These are phyloP conservation scores for Dactylella cylindrospora DNA, from an alignment of 2,329 filamentous ascomycete genomes.

Conservation along the genomic window DNA sequence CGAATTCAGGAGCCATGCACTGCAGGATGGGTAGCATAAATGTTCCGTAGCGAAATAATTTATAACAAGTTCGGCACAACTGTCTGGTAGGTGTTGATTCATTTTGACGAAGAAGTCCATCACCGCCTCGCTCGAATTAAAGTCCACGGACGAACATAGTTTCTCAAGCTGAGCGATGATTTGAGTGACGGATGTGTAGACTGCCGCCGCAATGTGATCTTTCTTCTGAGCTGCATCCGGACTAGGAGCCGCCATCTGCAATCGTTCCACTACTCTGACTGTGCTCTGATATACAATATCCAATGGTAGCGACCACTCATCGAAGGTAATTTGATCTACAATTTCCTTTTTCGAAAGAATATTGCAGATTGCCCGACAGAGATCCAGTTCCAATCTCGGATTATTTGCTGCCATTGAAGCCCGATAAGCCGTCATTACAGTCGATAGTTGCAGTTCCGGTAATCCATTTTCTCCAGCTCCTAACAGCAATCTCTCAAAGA, in stretches of 20 bases:
- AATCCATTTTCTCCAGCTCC: conserved; percentile 57
- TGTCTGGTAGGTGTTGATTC: conserved; percentile 65
- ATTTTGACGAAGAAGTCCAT: conserved; percentile 68
- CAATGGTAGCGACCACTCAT: conserved; percentile 49
- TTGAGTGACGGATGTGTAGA: conserved; percentile 51
- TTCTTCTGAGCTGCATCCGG: conserved; percentile 24
- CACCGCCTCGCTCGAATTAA: conserved; percentile 66
- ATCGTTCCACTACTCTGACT: conserved; percentile 41
- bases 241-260: conserved; percentile 42
- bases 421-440: conserved; percentile 48
- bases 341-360: conserved; percentile 47
- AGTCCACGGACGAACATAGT: conserved; percentile 54
- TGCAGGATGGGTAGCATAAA: conserved; percentile 70
- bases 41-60: conserved; percentile 69
- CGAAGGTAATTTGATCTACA: conserved; percentile 47
- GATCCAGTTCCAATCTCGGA: conserved; percentile 48
- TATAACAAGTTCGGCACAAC: conserved; percentile 65
- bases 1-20: conserved; percentile 67
- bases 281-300: conserved; percentile 49
- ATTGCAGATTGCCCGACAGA: conserved; percentile 50
- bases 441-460: conserved; percentile 48
- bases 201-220: conserved; percentile 40
- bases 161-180: conserved; percentile 58
- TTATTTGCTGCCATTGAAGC: conserved; percentile 49
- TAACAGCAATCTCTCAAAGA: conserved; percentile 64